phyloP scores from a whole-genome alignment of 2,329 filamentous ascomycete species.

The Verticillium dahliae region DNA sequence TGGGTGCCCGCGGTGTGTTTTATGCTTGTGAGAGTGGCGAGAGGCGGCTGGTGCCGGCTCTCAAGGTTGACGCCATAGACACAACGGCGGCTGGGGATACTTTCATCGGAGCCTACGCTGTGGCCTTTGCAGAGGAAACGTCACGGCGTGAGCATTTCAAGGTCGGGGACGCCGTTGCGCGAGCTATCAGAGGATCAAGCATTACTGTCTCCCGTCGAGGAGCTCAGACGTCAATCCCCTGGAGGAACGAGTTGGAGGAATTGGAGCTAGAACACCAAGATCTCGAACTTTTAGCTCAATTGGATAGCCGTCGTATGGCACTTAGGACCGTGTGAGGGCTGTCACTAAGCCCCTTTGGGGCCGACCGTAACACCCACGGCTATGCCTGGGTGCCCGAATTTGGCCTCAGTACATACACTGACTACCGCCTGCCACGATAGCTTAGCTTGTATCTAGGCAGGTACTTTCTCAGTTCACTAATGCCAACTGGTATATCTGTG shows the following conservation, averaged over 20 bases:
- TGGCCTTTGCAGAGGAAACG: slow-evolving; percentile 17
- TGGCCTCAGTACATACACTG: too few species aligned
- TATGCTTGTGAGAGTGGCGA: slow-evolving; percentile 35
- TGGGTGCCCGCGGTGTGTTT: slow-evolving; percentile 56
- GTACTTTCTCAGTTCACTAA: too few species aligned
- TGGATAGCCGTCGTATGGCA: too few species aligned
- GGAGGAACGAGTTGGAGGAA: slow-evolving; percentile 26
- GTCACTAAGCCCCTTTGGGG: too few species aligned
- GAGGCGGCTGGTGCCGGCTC: slow-evolving; percentile 30
- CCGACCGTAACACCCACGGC: too few species aligned
- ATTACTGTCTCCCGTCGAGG: slow-evolving; percentile 47
- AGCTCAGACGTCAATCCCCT: slow-evolving; percentile 51
- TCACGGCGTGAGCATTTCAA: slow-evolving; percentile 34
- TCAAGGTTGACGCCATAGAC: slow-evolving; percentile 55
- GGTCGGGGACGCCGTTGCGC: slow-evolving; percentile 36
- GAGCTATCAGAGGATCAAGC: slow-evolving; percentile 45
- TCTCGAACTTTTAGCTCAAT: too few species aligned
- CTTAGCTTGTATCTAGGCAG: too few species aligned
- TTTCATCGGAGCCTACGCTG: slow-evolving; percentile 65
- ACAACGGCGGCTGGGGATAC: slow-evolving; percentile 72
- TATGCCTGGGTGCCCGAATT: too few species aligned
- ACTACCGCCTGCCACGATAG: too few species aligned
- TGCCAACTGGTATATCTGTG: too few species aligned
- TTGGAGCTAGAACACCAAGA: too few species aligned
- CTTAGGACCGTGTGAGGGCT: too few species aligned